phyloP scores from a whole-genome alignment of 352 stramenopile species.

The Phytopythium oedochilum region DNA sequence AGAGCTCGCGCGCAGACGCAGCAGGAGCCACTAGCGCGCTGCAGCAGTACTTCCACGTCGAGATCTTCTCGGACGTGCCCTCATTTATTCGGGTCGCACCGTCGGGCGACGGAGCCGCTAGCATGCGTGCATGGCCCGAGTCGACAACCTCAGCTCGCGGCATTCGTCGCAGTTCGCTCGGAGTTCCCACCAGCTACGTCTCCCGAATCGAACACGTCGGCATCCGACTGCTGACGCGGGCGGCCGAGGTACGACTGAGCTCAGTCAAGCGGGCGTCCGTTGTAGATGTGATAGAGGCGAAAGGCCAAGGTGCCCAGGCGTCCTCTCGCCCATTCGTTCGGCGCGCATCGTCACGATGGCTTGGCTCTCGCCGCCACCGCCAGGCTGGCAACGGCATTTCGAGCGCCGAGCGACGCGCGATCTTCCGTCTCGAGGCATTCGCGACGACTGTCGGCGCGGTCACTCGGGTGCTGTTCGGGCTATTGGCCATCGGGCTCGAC shows the following conservation, averaged over 20 bases:
- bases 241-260: constrained; percentile 29
- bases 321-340: background rate
- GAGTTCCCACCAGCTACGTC: constrained; percentile 5
- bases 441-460: constrained; percentile 19
- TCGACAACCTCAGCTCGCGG: no score
- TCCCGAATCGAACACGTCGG: constrained; percentile 38
- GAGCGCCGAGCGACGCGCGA: constrained; percentile 12
- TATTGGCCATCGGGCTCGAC: constrained; percentile 37
- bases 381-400: constrained; percentile 17
- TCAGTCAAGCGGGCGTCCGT: constrained; percentile 8
- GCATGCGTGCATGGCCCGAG: no score
- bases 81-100: constrained; percentile 23
- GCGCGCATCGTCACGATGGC: background rate
- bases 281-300: background rate
- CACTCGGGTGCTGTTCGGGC: constrained; percentile 23
- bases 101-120: constrained; percentile 1
- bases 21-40: no score
- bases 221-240: constrained; percentile 29
- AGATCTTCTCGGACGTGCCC: constrained; percentile 36
- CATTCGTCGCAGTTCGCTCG: background rate
- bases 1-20: constrained; percentile 14
- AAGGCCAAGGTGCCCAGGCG: background rate
- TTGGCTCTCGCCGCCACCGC: background rate
- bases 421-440: constrained; percentile 25
- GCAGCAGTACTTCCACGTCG: constrained; percentile 29